Evolutionary conservation across 164 flowering plant species (phyloP), one percentile per base, ranked within the genome.

Genomic region (Macadamia tetraphylla): DNA sequence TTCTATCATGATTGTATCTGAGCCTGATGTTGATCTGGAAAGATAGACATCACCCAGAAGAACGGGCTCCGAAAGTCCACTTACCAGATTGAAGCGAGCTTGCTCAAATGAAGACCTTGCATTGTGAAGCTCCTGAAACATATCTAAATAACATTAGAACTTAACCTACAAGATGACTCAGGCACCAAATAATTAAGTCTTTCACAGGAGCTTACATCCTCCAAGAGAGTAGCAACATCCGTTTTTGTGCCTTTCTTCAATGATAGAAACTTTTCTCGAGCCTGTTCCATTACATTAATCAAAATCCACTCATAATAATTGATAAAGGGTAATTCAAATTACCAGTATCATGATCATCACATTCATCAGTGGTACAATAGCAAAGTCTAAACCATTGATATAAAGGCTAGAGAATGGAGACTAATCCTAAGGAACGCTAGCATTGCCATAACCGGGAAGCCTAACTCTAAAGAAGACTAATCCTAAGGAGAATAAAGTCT

Each of bases 71-170:
- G 9, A 10, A 58, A 63, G 53, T 66, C 57, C 44, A 69, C 78
- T 69, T 69, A 94, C 99, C 86, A 95, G 82, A 81, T 75, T 86
- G 79, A 95, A 92, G 69, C 99, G 99, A 68, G 99, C 90, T 77
- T 95, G 94, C 81, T 95, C 99, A 81, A 92, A 95, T 58, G 79
- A 61, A 70, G 97, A 80, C 78, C 99, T 84, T 71, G 99, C 85
- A 83, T 63, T 81, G 77, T 89, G 86, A 80, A 95, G 94, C 74
- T 95, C 99, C 99, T 93, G 90, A 75, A 84, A 87, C 63, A 69
- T 71, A 72, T 71, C 80, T 78, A 79, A 71, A 80, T 73, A 79
- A 77, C 73, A 83, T 82, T 76, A 82, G 79, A 74, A 65, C 74
- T 72, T 67, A 67, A 69, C 4, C 40, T 1, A 35, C 29, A 64